Conservation (phyloP, 345 rosid species). For the Orychophragmus violaceus region DNA sequence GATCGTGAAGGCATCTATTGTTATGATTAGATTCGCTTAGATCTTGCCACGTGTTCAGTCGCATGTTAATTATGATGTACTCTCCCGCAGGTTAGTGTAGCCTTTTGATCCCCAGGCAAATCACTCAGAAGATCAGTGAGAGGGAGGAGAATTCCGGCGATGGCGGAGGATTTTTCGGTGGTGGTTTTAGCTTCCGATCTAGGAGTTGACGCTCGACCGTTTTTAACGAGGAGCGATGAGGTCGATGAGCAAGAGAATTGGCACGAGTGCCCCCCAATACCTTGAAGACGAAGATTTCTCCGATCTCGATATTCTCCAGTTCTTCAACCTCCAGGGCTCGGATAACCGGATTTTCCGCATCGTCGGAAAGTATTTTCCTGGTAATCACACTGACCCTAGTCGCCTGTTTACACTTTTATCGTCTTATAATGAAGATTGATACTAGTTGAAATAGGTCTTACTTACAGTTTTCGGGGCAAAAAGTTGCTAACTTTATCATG, state of each 20-base stretch:
- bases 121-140: not conserved
- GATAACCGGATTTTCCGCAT: conserved; percentile 73
- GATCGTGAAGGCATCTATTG: not conserved
- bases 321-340: conserved; percentile 64
- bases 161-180: conserved; percentile 62
- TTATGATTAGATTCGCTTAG: not conserved
- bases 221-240: conserved; percentile 35
- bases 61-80: not conserved
- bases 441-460: not conserved
- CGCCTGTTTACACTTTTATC: not conserved
- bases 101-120: not conserved
- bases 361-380: conserved; percentile 82
- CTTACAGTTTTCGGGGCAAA: not conserved
- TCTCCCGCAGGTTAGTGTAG: not conserved
- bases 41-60: not conserved
- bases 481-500: not conserved
- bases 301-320: conserved; percentile 75
- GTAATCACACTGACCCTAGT: conserved; percentile 43
- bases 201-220: conserved; percentile 72
- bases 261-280: conserved; percentile 76
- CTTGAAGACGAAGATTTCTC: conserved; percentile 76
- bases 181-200: conserved; percentile 77
- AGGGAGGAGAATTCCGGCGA: conserved; percentile 15
- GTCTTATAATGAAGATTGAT: no score
- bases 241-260: conserved; percentile 52